Conservation (phyloP, 176 grass and related monocot genomes). For the Zea luxurians region DNA sequence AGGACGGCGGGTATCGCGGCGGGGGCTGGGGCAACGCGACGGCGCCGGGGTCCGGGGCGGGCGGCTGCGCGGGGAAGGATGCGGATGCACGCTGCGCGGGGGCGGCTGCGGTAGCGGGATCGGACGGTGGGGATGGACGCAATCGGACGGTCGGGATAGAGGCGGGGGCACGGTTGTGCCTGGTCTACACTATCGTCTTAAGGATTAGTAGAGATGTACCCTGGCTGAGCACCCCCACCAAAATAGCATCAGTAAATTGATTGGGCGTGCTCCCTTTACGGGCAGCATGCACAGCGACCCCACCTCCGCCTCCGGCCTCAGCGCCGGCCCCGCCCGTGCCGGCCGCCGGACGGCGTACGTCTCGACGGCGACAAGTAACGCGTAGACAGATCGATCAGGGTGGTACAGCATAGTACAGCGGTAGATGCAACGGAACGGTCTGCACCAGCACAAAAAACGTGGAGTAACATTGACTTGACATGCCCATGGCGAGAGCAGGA, state of each 20-base stretch:
- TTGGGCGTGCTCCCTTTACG: neutral
- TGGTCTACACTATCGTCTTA: too few species aligned
- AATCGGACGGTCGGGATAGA: too few species aligned
- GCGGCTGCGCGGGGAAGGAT: too few species aligned
- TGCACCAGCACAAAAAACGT: conserved; percentile 1
- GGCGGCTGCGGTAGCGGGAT: too few species aligned
- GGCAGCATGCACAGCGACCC: neutral
- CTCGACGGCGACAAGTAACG: neutral
- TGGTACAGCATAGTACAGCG: neutral
- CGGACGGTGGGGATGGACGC: too few species aligned
- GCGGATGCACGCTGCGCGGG: too few species aligned
- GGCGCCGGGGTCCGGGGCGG: too few species aligned
- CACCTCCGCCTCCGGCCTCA: too few species aligned
- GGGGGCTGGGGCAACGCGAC: too few species aligned
- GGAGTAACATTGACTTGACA: neutral
- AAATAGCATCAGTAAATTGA: conserved; percentile 17
- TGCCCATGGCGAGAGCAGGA: neutral
- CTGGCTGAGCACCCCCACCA: too few species aligned
- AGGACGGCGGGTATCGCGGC: too few species aligned
- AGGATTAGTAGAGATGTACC: neutral
- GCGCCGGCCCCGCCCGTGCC: neutral
- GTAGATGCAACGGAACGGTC: neutral
- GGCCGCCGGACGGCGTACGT: neutral
- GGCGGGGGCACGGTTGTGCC: too few species aligned
- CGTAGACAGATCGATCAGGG: neutral